Evolutionary conservation across 2,329 filamentous ascomycete genomes (phyloP).

Genomic region (Rutstroemia sp.): DNA sequence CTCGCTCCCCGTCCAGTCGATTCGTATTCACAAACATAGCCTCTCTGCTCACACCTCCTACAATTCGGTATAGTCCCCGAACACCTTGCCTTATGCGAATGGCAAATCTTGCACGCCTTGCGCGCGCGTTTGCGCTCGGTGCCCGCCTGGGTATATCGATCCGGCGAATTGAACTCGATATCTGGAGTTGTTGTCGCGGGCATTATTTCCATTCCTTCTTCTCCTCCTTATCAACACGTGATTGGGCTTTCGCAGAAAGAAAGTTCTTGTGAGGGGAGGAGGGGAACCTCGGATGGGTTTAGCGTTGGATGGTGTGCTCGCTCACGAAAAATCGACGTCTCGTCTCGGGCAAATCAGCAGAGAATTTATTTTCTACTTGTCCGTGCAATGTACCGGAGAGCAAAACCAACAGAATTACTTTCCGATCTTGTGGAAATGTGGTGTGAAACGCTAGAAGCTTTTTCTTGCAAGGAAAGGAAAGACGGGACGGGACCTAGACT

Average conservation of each 20-base stretch:
- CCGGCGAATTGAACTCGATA: slow-evolving; percentile 8
- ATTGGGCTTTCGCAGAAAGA: neutral
- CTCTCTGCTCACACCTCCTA: slow-evolving; percentile 7
- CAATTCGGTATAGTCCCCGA: slow-evolving; percentile 4
- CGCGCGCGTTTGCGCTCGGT: slow-evolving; percentile 3
- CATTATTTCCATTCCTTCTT: slow-evolving; percentile 1
- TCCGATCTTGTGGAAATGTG: no score
- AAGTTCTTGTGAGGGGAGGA: neutral
- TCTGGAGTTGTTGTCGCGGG: neutral
- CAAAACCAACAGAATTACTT: no score
- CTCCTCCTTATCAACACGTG: slow-evolving; percentile 8
- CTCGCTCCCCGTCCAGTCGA: slow-evolving; percentile 1
- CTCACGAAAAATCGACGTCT: no score
- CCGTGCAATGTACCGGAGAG: no score
- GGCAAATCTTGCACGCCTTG: slow-evolving; percentile 6
- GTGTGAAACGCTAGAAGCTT: no score
- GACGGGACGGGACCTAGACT: no score
- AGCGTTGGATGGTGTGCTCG: no score
- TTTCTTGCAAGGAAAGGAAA: no score
- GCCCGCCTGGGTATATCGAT: slow-evolving; percentile 6
- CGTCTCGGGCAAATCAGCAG: no score
- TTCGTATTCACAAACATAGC: slow-evolving; percentile 8
- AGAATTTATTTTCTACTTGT: no score
- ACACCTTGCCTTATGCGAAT: slow-evolving; percentile 8
- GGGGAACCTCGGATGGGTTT: neutral